phyloP scores from a whole-genome alignment of 2,329 filamentous ascomycete species.

The Ciborinia camelliae region DNA sequence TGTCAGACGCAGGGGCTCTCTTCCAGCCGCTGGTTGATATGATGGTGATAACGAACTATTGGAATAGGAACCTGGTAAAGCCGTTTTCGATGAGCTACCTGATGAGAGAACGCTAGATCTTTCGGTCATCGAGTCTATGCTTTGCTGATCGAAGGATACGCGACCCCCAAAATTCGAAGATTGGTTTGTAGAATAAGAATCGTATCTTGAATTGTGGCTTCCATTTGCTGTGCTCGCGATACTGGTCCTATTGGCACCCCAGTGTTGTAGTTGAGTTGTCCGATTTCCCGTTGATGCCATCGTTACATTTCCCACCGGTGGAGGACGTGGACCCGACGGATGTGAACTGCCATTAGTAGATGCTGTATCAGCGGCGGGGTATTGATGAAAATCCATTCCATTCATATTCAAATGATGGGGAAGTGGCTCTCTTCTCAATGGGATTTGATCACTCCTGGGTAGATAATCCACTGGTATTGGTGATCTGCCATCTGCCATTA shows the following conservation, averaged over 20 bases:
- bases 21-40: constrained; percentile 24
- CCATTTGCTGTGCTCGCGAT: constrained; percentile 50
- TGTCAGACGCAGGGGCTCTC: constrained; percentile 56
- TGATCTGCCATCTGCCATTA: constrained; percentile 61
- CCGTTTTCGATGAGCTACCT: constrained; percentile 51
- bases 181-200: constrained; percentile 52
- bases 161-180: constrained; percentile 33
- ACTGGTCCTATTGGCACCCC: constrained; percentile 54
- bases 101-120: constrained; percentile 55
- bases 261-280: constrained; percentile 73
- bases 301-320: constrained; percentile 60
- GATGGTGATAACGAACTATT: constrained; percentile 47
- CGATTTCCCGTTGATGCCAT: constrained; percentile 68
- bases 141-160: constrained; percentile 61
- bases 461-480: constrained; percentile 72
- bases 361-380: constrained; percentile 67
- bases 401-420: constrained; percentile 81
- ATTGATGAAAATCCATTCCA: constrained; percentile 81
- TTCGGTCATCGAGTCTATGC: constrained; percentile 59
- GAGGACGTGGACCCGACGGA: constrained; percentile 58
- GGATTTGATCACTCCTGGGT: constrained; percentile 61
- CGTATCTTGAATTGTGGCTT: constrained; percentile 58
- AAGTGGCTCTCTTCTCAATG: constrained; percentile 65
- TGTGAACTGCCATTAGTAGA: constrained; percentile 51
- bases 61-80: constrained; percentile 53